A percentile compares a stretch with the other conserved stretches of the same genome.
Conservation (phyloP, 1,284 basidiomycete genomes). For the Puccinia coronata region DNA sequence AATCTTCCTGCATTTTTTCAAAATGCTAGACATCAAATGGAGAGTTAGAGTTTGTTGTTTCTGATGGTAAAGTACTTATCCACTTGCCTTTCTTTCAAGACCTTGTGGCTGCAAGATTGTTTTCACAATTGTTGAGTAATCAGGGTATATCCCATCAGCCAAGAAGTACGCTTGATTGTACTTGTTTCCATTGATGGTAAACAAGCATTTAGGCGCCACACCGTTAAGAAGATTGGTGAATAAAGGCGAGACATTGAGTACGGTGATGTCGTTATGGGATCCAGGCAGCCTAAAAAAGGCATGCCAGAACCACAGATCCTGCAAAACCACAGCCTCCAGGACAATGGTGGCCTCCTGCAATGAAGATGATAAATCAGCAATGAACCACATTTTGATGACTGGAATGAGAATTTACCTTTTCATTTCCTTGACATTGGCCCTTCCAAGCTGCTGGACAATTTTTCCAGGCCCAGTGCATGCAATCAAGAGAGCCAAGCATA, state of each 20-base stretch:
- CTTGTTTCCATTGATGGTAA: background rate
- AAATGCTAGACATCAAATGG: too few relatives aligned
- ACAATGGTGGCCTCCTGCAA: background rate
- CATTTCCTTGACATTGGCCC: slow-evolving; percentile 21
- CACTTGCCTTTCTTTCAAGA: background rate
- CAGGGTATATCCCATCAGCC: background rate
- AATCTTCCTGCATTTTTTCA: background rate
- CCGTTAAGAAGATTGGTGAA: background rate
- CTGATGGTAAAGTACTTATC: too few relatives aligned
- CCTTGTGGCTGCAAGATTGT: background rate
- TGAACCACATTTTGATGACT: background rate
- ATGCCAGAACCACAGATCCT: slow-evolving; percentile 4
- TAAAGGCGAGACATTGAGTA: too few relatives aligned
- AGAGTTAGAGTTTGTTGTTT: too few relatives aligned
- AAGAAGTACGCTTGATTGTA: slow-evolving; percentile 6
- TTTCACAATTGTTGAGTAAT: background rate
- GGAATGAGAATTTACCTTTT: background rate
- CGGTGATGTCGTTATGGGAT: too few relatives aligned
- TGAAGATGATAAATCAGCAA: background rate
- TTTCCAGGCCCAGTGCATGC: too few relatives aligned
- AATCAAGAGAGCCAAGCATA: background rate
- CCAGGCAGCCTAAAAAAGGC: too few relatives aligned
- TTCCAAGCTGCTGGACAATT: too few relatives aligned
- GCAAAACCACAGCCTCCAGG: background rate
- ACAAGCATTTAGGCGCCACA: background rate